These are phyloP conservation scores for Pseudoneurospora amorphoporcata DNA, from an alignment of 495 filamentous ascomycete species.

Conservation along the genomic window DNA sequence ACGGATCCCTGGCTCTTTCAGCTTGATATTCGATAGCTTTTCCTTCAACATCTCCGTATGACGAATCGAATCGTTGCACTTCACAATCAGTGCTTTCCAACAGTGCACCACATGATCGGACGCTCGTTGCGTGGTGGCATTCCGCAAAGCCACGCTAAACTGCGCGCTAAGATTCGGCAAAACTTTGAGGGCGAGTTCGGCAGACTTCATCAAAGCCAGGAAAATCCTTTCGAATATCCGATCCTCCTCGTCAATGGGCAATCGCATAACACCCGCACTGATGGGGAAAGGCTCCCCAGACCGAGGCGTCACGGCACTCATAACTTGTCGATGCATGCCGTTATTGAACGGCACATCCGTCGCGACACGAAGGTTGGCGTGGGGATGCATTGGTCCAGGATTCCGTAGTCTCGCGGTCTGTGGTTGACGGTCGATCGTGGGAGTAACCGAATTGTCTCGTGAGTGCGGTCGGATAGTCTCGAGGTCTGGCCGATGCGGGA, in stretches of 20 bases:
- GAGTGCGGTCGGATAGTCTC: slow-evolving; percentile 34
- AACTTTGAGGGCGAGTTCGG: slow-evolving; percentile 53
- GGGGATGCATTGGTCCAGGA: slow-evolving; percentile 29
- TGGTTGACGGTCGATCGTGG: slow-evolving; percentile 46
- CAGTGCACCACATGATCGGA: slow-evolving; percentile 46
- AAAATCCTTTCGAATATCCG: slow-evolving; percentile 73
- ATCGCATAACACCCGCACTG: slow-evolving; percentile 31
- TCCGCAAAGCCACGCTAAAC: slow-evolving; percentile 42
- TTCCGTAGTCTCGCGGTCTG: slow-evolving; percentile 45
- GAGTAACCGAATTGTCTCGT: slow-evolving; percentile 48
- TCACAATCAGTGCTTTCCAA: slow-evolving; percentile 60
- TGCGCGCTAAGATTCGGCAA: slow-evolving; percentile 55
- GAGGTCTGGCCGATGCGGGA: slow-evolving; percentile 17
- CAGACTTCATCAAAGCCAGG: slow-evolving; percentile 55
- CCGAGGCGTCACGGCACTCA: slow-evolving; percentile 55
- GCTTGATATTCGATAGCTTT: slow-evolving; percentile 65
- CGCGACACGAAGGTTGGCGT: slow-evolving; percentile 39
- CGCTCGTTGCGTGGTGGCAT: slow-evolving; percentile 29
- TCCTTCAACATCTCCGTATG: slow-evolving; percentile 58
- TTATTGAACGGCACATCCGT: slow-evolving; percentile 39
- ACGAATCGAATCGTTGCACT: slow-evolving; percentile 51
- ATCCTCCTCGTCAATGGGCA: slow-evolving; percentile 54
- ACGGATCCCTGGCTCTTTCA: slow-evolving; percentile 70
- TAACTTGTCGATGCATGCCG: slow-evolving; percentile 33
- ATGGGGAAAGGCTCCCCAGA: slow-evolving; percentile 70